phyloP scores from a whole-genome alignment of 2,329 filamentous ascomycete genomes.

The Pleurostoma richardsiae region DNA sequence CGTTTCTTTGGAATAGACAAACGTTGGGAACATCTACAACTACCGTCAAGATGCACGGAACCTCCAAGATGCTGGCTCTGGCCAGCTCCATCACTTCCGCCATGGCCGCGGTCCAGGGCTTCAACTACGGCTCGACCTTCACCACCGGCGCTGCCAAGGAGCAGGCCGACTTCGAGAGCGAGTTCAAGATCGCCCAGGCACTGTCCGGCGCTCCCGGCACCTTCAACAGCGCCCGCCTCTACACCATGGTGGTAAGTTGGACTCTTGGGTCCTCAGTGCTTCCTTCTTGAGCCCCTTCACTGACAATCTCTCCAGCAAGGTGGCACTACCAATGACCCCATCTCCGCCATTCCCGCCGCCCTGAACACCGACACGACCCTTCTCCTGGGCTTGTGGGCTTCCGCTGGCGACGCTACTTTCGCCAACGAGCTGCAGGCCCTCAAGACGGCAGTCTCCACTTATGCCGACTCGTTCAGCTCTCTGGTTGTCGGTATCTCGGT shows the following conservation, averaged over 20 bases:
- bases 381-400: conserved; percentile 80
- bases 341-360: conserved; percentile 74
- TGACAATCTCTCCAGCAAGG: conserved; percentile 45
- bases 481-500: conserved; percentile 79
- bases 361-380: conserved; percentile 74
- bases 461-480: conserved; percentile 59
- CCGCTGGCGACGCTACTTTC: conserved; percentile 58
- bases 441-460: conserved; percentile 60
- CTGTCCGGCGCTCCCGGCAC: conserved; percentile 57
- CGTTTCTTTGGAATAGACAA: no score
- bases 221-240: conserved; percentile 68
- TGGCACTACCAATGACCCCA: conserved; percentile 59
- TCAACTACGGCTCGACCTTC: conserved; percentile 68
- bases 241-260: conserved; percentile 59
- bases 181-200: conserved; percentile 61
- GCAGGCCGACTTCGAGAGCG: conserved; percentile 62
- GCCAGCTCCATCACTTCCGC: conserved; percentile 5
- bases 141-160: conserved; percentile 54
- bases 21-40: no score
- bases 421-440: conserved; percentile 72
- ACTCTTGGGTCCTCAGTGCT: neutral
- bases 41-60: conserved; percentile 4
- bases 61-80: conserved; percentile 4
- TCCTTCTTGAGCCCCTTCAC: conserved; percentile 2
- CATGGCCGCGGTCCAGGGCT: conserved; percentile 48